Conservation (phyloP, 2,329 filamentous ascomycete genomes). For the Aspergillus caelatus region DNA sequence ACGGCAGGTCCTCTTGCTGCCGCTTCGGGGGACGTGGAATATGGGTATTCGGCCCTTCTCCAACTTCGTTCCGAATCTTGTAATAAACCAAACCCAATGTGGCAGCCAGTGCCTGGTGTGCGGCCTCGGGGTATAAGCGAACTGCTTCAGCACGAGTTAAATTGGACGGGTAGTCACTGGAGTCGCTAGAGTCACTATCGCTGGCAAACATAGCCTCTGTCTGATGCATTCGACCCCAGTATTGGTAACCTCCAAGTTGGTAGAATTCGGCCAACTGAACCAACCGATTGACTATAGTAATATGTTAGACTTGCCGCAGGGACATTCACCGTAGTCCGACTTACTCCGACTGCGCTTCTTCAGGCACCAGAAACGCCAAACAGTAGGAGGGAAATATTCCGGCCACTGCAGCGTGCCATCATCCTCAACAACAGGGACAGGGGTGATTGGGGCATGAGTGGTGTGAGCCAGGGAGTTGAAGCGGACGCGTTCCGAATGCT, state of each 20-base stretch:
- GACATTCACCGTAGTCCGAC: constrained; percentile 19
- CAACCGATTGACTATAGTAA: constrained; percentile 42
- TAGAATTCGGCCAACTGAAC: constrained; percentile 45
- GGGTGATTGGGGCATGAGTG: constrained; percentile 40
- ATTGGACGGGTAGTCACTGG: constrained; percentile 38
- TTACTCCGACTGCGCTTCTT: constrained; percentile 45
- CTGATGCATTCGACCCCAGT: constrained; percentile 41
- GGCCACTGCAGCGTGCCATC: constrained; percentile 41
- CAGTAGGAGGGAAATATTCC: constrained; percentile 41
- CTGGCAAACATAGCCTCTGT: constrained; percentile 30
- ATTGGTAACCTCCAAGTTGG: constrained; percentile 42
- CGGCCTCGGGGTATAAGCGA: constrained; percentile 40
- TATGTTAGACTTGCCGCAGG: constrained; percentile 11
- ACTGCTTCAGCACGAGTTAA: constrained; percentile 41
- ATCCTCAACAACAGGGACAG: constrained; percentile 37
- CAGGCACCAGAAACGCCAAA: constrained; percentile 47
- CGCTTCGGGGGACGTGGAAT: constrained; percentile 39
- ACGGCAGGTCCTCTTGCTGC: constrained; percentile 37
- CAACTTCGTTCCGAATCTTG: constrained; percentile 45
- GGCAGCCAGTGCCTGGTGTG: constrained; percentile 44
- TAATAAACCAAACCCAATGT: constrained; percentile 44
- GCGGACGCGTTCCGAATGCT: constrained; percentile 39
- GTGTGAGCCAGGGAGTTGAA: constrained; percentile 46
- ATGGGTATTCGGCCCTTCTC: constrained; percentile 34
- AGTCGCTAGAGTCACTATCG: constrained; percentile 44